Percentiles rank a stretch among this genome's conserved stretches.
Conservation (phyloP, 177 flowering plant species). For the Tripterygium wilfordii region DNA sequence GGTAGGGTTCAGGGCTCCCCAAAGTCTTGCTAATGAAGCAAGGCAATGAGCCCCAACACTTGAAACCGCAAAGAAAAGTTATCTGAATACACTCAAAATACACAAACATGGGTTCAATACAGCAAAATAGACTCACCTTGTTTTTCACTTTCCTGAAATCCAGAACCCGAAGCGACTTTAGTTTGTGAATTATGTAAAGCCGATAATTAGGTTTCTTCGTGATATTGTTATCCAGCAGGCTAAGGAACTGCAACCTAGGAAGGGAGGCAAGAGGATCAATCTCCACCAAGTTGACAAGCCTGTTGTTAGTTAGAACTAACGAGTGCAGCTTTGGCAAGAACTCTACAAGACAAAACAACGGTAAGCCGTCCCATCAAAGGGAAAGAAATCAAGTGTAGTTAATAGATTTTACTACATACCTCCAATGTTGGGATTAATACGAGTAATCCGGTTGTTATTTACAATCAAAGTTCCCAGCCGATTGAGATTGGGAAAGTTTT, state of each 20-base stretch:
- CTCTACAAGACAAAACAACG: slow-evolving; percentile 43
- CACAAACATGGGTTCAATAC: no score
- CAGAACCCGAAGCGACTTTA: slow-evolving; percentile 70
- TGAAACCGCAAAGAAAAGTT: no score
- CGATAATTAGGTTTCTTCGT: slow-evolving; percentile 90
- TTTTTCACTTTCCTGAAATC: slow-evolving; percentile 90
- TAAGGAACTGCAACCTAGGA: slow-evolving; percentile 70
- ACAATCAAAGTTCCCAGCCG: slow-evolving; percentile 74
- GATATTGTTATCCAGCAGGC: slow-evolving; percentile 76
- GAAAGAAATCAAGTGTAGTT: no score
- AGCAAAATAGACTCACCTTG: slow-evolving; percentile 38
- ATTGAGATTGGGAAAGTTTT: slow-evolving; percentile 72
- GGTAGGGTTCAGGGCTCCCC: no score
- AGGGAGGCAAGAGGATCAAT: slow-evolving; percentile 95
- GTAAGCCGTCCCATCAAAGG: no score
- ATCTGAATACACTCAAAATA: no score
- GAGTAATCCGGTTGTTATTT: slow-evolving; percentile 84
- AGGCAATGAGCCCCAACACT: no score
- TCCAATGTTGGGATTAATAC: slow-evolving; percentile 82
- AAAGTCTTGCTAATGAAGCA: no score
- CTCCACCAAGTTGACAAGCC: slow-evolving; percentile 85
- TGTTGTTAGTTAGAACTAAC: slow-evolving; percentile 81
- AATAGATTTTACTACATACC: slow-evolving; percentile 46
- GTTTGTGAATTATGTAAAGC: slow-evolving; percentile 78
- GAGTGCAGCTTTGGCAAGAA: slow-evolving; percentile 84